Evolutionary conservation across 495 filamentous ascomycete species (phyloP), one percentile per base, ranked within the genome.

Genomic region (Aspergillus taichungensis): DNA sequence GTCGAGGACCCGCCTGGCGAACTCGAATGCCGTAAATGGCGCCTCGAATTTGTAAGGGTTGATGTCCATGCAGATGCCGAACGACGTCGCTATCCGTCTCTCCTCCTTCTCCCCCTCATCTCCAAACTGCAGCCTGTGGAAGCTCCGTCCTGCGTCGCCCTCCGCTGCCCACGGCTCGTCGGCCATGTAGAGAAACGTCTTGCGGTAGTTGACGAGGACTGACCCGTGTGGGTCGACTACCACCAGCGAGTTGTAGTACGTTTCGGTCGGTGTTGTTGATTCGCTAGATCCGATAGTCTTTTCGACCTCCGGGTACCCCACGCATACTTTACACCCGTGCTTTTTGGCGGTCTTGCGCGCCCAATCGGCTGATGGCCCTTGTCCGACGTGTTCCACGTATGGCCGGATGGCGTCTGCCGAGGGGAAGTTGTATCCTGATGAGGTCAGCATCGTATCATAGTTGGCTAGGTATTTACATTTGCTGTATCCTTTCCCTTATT

Each of bases 81-180:
- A 84, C 3, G 85, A 81, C 8, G 86, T 80, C 6, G 77, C 69
- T 10, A 75, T 54, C 28, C 66, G 55, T 13, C 46, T 43, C 13
- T 49, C 51, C 6, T 28, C 27, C 3, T 34, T 6, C 13, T 27
- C 38, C 7, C 54, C 41, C 5, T 18, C 37, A 13, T 43, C 35
- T 6, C 35, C 40, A 31, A 74, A 63, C n/a, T 51, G 48, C 10
- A 76, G 58, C 18, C 59, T 48, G 27, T 59, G 53, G 34, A 63
- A 71, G 5, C 67, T 62, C 41, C 61, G 88, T 11, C 82, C 82
- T 5, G 69, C 64, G 13, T 64, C 57, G 8, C 87, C 87, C 64
- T 95, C 90, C 2, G 73, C 60, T 1, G 91, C 88, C 92, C 92
- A 98, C 0, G 80, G 85, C 56, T 88, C 88, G 56, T 97, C 91